A percentile compares a stretch with the other conserved stretches of the same genome.
Conservation (phyloP, 495 filamentous ascomycete species). For the Rhypophila decipiens region DNA sequence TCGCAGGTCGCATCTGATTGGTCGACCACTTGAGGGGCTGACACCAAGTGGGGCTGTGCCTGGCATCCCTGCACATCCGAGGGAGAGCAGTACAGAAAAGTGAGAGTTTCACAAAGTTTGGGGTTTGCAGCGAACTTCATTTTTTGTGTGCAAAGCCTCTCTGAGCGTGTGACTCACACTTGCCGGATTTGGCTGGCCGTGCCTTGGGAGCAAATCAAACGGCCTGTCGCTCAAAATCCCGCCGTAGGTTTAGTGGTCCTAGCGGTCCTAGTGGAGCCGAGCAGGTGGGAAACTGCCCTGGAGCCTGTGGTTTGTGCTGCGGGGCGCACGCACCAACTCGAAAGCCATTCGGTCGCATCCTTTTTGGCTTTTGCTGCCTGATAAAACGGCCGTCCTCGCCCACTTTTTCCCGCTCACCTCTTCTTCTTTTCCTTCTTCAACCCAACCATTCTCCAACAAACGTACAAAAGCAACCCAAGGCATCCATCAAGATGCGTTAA, state of each 20-base stretch:
- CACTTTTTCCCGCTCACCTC: conserved; percentile 16
- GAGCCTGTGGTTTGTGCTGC: background rate
- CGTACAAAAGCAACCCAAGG: conserved; percentile 14
- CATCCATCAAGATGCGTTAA: conserved; percentile 36
- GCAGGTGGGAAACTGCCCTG: no score
- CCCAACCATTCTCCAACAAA: conserved; percentile 14
- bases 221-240: background rate
- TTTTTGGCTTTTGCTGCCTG: conserved; percentile 24
- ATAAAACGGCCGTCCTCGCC: conserved; percentile 24
- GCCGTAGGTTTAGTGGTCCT: no score
- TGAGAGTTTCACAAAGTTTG: background rate
- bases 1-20: background rate
- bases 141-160: background rate
- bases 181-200: conserved; percentile 23
- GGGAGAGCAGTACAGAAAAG: background rate
- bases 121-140: background rate
- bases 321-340: conserved; percentile 1
- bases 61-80: background rate
- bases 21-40: background rate
- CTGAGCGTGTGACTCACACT: conserved; percentile 25
- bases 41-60: background rate
- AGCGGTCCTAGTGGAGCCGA: no score
- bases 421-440: conserved; percentile 17
- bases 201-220: conserved; percentile 5
- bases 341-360: background rate